A percentile compares a stretch with the other conserved stretches of the same genome.
phyloP scores from a whole-genome alignment of 1,284 basidiomycete genomes.

The Irpex sp. region DNA sequence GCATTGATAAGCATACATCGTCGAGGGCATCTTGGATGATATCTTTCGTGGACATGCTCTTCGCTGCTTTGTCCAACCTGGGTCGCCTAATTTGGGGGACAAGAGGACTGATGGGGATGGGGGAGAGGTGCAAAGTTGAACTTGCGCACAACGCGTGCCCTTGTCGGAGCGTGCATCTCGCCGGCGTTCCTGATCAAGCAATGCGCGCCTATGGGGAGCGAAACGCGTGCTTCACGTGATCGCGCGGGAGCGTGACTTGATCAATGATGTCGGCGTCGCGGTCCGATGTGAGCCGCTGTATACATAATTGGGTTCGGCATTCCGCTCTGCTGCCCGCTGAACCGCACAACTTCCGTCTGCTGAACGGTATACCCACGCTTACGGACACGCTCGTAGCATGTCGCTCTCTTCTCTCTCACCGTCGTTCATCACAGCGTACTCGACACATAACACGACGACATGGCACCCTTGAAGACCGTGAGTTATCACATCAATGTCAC shows the following conservation, averaged over 20 bases:
- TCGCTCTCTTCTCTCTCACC: neutral
- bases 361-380: neutral
- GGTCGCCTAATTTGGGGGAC: too few species aligned
- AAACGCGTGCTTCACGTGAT: conserved; percentile 5
- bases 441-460: conserved; percentile 22
- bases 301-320: neutral
- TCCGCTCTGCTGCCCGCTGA: neutral
- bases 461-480: conserved; percentile 63
- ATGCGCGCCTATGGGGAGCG: neutral
- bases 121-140: neutral
- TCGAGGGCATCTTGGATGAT: conserved; percentile 62
- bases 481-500: conserved; percentile 15
- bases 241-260: neutral
- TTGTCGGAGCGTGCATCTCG: neutral
- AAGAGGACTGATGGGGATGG: conserved; percentile 1
- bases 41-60: conserved; percentile 32
- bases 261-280: neutral
- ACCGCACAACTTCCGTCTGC: conserved; percentile 8
- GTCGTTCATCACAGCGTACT: neutral
- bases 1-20: conserved; percentile 43
- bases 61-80: too few species aligned
- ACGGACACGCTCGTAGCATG: neutral
- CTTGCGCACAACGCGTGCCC: conserved; percentile 1
- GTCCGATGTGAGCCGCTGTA: neutral
- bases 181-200: neutral